Evolutionary conservation across 495 filamentous ascomycete species (phyloP), one percentile per base, ranked within the genome.

Genomic region (Penicillium bialowiezense): DNA sequence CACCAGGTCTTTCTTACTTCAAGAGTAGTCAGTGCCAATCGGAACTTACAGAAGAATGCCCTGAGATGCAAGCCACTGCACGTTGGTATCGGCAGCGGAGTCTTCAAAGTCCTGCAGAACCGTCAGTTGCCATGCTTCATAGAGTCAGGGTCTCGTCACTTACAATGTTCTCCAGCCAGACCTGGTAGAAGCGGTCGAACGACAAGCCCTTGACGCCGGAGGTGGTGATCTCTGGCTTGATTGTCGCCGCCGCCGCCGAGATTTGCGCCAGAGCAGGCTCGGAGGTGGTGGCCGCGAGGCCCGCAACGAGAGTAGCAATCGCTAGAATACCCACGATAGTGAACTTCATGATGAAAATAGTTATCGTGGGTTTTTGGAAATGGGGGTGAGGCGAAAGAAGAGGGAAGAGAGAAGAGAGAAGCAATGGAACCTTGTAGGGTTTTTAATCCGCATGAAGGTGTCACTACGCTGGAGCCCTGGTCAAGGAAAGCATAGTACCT

Each of bases 81-180:
- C 74, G 55, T 78, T 74, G 24, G 74, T 54, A 52, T 86, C 80
- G 1, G 59, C 49, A 3, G 56, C 64, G 14, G 79, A 75, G 40
- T 72, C 74, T 29, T 66, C 62, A 32, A 70, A 86, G 67, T 85
- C 79, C 80, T 86, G 41, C 2, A 8, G 19, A 8, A 2, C 32
- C 10, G 33, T 37, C 23, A 26, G 39, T 46, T 31, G 31, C 29
- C 18, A 34, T 44, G 32, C 15, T 15, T 36, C 7, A 5, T 8
- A 2, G 39, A 82, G 65, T 69, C 45, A 62, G 36, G 9, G 23
- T 59, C 62, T 19, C 15, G 39, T 56, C 44, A 67, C 65, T 13
- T 59, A 88, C 83, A 36, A 79, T 83, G 60, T 89, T 90, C 70
- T 89, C 86, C 24, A 89, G 63, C 82, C 83, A 89, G 62, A 90